Conservation (phyloP, 371 early-diverging fungal species). For the Mucor circinelloides region DNA sequence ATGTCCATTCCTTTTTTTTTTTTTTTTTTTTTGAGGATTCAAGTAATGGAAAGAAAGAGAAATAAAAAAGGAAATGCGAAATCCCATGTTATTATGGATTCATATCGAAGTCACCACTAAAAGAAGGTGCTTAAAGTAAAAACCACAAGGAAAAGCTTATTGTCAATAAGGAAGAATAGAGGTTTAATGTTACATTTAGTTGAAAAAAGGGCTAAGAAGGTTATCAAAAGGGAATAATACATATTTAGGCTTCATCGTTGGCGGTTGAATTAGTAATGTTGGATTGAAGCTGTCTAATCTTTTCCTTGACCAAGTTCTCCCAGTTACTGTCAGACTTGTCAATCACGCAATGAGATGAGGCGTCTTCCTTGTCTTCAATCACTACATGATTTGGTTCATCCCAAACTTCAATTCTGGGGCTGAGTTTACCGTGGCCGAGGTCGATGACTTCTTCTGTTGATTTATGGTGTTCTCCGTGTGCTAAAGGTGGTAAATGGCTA, state of each 20-base stretch:
- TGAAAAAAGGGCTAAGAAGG: background rate
- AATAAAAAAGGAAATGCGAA: background rate
- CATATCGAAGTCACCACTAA: background rate
- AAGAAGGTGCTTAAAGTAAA: background rate
- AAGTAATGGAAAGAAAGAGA: slow-evolving; percentile 1
- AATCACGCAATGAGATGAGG: slow-evolving; percentile 25
- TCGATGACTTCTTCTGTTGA: background rate
- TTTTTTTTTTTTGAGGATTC: background rate
- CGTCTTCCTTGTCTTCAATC: slow-evolving; percentile 33
- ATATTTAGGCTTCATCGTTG: background rate
- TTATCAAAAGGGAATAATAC: slow-evolving; percentile 2
- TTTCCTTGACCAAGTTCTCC: slow-evolving; percentile 24
- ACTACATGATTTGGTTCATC: slow-evolving; percentile 38
- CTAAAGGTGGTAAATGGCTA: background rate
- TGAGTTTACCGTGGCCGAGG: slow-evolving; percentile 1
- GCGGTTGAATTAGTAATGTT: slow-evolving; percentile 7
- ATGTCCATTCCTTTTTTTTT: background rate
- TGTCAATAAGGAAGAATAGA: too few relatives aligned
- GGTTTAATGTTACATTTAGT: background rate
- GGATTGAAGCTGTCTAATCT: slow-evolving; percentile 20
- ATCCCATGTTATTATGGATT: background rate
- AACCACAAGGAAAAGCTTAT: background rate
- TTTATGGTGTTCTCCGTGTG: background rate
- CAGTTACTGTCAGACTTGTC: slow-evolving; percentile 37
- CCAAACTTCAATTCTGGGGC: slow-evolving; percentile 46